Evolutionary conservation across 148 eudicot genomes (phyloP), one percentile per base, ranked within the genome.

Genomic region (Nepenthes mirabilis): DNA sequence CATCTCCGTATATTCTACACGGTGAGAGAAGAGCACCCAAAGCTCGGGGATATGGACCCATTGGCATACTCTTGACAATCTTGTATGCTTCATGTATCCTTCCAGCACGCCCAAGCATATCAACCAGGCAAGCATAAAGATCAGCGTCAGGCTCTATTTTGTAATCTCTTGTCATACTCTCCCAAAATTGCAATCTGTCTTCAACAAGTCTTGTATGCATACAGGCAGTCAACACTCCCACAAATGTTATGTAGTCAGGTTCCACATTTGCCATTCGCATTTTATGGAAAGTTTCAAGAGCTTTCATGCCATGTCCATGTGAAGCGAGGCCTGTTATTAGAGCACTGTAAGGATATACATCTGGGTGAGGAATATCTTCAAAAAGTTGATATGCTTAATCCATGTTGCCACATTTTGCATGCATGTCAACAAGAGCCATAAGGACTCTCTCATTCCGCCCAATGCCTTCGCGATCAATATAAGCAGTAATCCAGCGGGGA

Each of bases 41-140:
- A 9, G 58, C 75, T 33, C 52, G 62, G 67, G 75, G 77, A 9
- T 54, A 62, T 59, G 82, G 70, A 23, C 55, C 65, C 2, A 65
- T 72, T 14, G 83, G 79, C 87, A 85, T 85, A 14, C 67, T 56
- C 2, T 56, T 48, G 1, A 80, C 70, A n/a, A 82, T 84, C 67
- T 77, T 68, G n/a, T 77, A 72, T 14, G 79, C 86, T 68, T 77
- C 72, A n/a, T 74, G 49, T 34, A 83, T 67, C 56, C 72, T 72
- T 61, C 79, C 83, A 49, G 86, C 80, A 36, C 82, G 78, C 33
- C 89, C 86, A 23, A 86, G 66, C 2, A 77, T 61, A 64, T 83
- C 84, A 56, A 83, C 75, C 47, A 83, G 71, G 65, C 86, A 83
- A 9, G 82, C 71, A 47, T 81, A 86, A 60, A 83, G 94, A 73